Evolutionary conservation across 768 basidiomycete species (phyloP).

Genomic region (Mycena rosella): DNA sequence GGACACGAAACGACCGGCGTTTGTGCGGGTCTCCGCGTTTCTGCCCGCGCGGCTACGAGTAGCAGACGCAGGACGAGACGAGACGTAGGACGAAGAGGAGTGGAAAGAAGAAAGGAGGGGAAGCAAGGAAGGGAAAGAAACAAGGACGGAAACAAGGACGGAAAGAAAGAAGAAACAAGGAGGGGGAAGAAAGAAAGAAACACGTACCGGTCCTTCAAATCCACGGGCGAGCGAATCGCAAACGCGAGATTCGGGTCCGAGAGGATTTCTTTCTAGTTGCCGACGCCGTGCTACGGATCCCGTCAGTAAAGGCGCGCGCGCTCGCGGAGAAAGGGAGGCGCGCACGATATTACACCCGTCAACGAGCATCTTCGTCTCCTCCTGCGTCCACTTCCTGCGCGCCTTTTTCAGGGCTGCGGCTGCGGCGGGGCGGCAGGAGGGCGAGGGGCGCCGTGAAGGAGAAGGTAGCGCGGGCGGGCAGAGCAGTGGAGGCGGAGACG

Average conservation of each 20-base stretch:
- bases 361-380: constrained; percentile 92
- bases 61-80: no score
- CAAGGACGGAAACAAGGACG: no score
- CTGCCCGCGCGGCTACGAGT: no score
- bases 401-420: no score
- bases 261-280: constrained; percentile 93
- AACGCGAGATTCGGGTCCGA: constrained; percentile 84
- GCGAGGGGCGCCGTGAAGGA: no score
- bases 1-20: no score
- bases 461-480: no score
- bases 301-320: background rate
- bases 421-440: no score
- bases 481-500: no score
- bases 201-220: constrained; percentile 91
- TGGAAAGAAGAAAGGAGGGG: no score
- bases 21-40: no score
- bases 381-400: constrained; percentile 86
- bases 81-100: no score
- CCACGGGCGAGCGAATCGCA: constrained; percentile 88
- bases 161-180: background rate
- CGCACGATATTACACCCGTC: constrained; percentile 86
- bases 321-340: constrained; percentile 30
- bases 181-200: constrained; percentile 30
- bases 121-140: constrained; percentile 15
- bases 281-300: constrained; percentile 81